Base-by-base conservation (phyloP, 768 basidiomycete species). In the Paxillus ammoniavirescens region DNA sequence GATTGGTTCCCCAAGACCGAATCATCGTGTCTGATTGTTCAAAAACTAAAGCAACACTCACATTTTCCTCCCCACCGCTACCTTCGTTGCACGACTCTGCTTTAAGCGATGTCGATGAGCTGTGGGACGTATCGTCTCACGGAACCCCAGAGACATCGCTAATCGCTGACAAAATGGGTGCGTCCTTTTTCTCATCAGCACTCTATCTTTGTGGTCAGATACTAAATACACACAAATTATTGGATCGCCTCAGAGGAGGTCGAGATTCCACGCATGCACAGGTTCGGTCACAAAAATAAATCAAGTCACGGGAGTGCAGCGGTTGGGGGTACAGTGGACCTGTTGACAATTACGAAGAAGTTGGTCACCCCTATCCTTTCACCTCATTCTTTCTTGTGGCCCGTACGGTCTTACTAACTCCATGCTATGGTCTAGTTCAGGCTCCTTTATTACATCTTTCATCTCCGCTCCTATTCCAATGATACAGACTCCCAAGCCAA, bases 101-200 rank as follows among this genome's bases (percentile, higher is more conserved):
- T 38, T 71, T 68, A 4, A 78, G 82, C 42, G 73, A 80, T 47
- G 60, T 82, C 6, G 83, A 85, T 60, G 76, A 83, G 55, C 65
- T 87, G 17, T 78, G 79, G 56, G 56, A 75, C 36, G 65, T 72
- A 15, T 82, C 81, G 8, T 80, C 81, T 14, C 60, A 72, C 61
- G 79, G 77, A 4, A 75, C 77, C 2, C 70, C 76, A 47, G 54
- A 66, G 42, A 67, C 77, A 49, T 69, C 73, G 5, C 51, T 80
- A 10, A 63, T 74, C 44, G 68, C 72, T n/a, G 69, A 70, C 3
- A 81, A 77, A 60, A 77, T 87, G 70, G 82, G 84, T 83, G 50
- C 4, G 64, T 68, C 17, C 41, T 10, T 4, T 35, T 21, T 15
- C 40, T 42, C 30, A 9, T 53, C 47, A 6, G 47, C 40, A 46